These are phyloP conservation scores for Metschnikowia picachoensis DNA, from an alignment of 805 yeast genomes.

Conservation along the genomic window DNA sequence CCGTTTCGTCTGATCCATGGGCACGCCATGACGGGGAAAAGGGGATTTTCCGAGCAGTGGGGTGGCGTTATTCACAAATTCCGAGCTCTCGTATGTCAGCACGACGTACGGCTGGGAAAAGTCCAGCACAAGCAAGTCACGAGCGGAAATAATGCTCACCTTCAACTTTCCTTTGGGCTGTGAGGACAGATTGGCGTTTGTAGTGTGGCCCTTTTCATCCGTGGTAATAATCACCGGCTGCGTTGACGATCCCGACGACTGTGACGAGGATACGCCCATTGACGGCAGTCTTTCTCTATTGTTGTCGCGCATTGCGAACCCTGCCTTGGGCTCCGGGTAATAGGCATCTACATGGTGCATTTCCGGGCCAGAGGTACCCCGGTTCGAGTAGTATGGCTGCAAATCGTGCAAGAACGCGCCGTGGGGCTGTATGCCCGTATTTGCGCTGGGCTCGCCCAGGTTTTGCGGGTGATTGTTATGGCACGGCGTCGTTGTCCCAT, in stretches of 20 bases:
- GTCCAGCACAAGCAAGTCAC: constrained; percentile 53
- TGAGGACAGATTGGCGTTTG: constrained; percentile 21
- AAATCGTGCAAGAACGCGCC: constrained; percentile 14
- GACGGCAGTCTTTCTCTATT: background rate
- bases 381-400: constrained; percentile 20
- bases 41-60: constrained; percentile 41
- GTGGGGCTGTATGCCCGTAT: background rate
- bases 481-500: constrained; percentile 53
- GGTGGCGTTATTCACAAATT: constrained; percentile 82
- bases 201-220: constrained; percentile 38
- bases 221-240: constrained; percentile 36
- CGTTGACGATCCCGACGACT: constrained; percentile 12
- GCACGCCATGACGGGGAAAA: constrained; percentile 15
- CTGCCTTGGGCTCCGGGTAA: constrained; percentile 10
- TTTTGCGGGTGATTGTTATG: background rate
- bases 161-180: constrained; percentile 78
- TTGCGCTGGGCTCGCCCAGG: constrained; percentile 1
- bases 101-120: constrained; percentile 81
- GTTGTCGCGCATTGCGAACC: background rate
- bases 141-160: constrained; percentile 79
- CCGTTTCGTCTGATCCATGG: constrained; percentile 18
- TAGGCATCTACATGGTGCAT: constrained; percentile 20
- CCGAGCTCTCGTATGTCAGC: constrained; percentile 87
- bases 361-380: constrained; percentile 2
- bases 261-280: background rate